Conservation (phyloP, 139 green algal species). For the Chlorella ohadii region DNA sequence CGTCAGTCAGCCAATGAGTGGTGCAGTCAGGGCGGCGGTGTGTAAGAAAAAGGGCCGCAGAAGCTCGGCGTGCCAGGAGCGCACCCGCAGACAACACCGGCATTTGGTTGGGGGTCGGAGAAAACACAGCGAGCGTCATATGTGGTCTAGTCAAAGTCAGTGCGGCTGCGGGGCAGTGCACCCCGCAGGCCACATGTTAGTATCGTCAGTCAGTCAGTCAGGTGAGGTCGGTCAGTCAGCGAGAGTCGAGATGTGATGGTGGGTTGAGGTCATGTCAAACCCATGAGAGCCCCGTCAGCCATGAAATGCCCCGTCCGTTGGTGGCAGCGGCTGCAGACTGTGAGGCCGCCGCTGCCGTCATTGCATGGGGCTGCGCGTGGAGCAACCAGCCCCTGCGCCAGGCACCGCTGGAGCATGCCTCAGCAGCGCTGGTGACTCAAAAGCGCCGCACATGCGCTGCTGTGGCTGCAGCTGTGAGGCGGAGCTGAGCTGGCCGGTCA, state of each 20-base stretch:
- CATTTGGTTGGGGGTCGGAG: neutral
- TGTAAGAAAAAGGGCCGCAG: neutral
- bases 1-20: neutral
- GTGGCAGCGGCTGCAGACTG: neutral
- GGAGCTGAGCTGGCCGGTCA: neutral
- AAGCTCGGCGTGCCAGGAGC: neutral
- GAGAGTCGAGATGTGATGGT: too few species aligned
- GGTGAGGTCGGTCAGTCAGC: neutral
- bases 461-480: neutral
- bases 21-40: neutral
- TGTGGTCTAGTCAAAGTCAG: neutral
- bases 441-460: neutral
- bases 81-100: slow-evolving; percentile 15
- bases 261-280: neutral
- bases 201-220: slow-evolving; percentile 11
- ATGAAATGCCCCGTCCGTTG: neutral
- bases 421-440: too few species aligned
- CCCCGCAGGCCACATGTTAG: neutral
- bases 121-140: neutral
- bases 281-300: neutral
- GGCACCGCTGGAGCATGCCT: too few species aligned
- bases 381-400: too few species aligned
- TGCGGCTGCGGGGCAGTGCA: too few species aligned
- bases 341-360: neutral
- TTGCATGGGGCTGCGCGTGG: too few species aligned